Conservation (phyloP, 306 rosid species). For the Corylus avellana region DNA sequence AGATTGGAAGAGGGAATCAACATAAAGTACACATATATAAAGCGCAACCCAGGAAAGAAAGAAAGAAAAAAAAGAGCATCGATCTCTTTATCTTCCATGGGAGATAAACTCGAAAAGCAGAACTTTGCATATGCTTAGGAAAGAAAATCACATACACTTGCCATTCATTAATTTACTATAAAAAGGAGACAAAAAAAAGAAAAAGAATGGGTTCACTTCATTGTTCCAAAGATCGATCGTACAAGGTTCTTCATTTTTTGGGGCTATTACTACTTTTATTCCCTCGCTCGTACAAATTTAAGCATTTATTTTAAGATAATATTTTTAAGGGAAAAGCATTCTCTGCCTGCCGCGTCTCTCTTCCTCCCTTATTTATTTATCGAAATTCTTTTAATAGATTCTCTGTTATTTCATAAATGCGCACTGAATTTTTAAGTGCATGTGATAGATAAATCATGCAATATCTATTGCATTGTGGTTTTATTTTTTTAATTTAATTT, state of each 20-base stretch:
- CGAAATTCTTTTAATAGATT: neutral
- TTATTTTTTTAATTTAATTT: too few relatives aligned
- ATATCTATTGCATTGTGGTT: too few relatives aligned
- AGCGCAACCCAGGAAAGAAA: neutral
- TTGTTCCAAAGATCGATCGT: slow-evolving; percentile 14
- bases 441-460: too few relatives aligned
- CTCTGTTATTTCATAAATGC: neutral
- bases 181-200: neutral
- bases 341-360: slow-evolving; percentile 17
- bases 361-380: too few relatives aligned
- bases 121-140: neutral
- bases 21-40: neutral
- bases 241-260: slow-evolving; percentile 9
- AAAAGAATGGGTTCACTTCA: neutral
- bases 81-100: neutral
- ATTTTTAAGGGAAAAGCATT: neutral
- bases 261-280: too few relatives aligned
- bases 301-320: too few relatives aligned
- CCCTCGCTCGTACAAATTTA: too few relatives aligned
- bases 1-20: neutral
- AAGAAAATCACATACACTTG: slow-evolving; percentile 16
- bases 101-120: neutral
- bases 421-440: neutral
- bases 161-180: slow-evolving; percentile 1
- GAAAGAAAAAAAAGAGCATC: neutral